Percentiles rank a stretch among this genome's conserved stretches.
Conservation (phyloP, 192 early-diverging fungal genomes). For the Backusella australiensis region DNA sequence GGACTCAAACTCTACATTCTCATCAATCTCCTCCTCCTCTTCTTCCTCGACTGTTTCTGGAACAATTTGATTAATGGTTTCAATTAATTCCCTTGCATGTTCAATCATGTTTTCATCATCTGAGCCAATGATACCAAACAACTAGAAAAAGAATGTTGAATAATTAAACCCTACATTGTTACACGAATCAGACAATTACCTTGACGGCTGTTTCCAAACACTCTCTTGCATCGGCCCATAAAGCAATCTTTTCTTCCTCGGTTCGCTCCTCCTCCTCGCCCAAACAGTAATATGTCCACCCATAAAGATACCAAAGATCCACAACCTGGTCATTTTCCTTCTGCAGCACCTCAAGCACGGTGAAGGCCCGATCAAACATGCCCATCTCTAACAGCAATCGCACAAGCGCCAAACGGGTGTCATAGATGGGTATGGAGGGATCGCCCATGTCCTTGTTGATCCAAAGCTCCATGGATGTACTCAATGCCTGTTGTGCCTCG, state of each 20-base stretch:
- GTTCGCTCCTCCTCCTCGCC: slow-evolving; percentile 48
- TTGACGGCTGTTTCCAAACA: slow-evolving; percentile 69
- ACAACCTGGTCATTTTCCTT: slow-evolving; percentile 92
- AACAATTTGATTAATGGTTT: slow-evolving; percentile 52
- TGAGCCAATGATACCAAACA: slow-evolving; percentile 56
- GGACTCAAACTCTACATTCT: slow-evolving; percentile 56
- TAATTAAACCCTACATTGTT: not conserved
- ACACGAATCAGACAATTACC: slow-evolving; percentile 30
- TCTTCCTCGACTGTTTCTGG: slow-evolving; percentile 45
- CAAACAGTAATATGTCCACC: slow-evolving; percentile 86
- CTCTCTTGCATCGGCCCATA: slow-evolving; percentile 73
- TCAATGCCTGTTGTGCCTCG: slow-evolving; percentile 71
- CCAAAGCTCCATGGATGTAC: slow-evolving; percentile 73
- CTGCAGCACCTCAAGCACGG: slow-evolving; percentile 74
- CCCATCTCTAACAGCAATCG: slow-evolving; percentile 87
- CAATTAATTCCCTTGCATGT: slow-evolving; percentile 68
- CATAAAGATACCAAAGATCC: slow-evolving; percentile 94
- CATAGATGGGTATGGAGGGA: slow-evolving; percentile 72
- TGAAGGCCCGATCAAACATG: slow-evolving; percentile 75
- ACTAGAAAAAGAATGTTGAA: slow-evolving; percentile 33
- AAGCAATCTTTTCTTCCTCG: slow-evolving; percentile 51
- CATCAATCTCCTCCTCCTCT: slow-evolving; percentile 46
- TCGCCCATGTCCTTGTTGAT: slow-evolving; percentile 52
- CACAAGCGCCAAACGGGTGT: slow-evolving; percentile 76
- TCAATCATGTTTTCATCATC: slow-evolving; percentile 69